Conservation (phyloP, 2,329 filamentous ascomycete species). For the Penicillium thymicola region DNA sequence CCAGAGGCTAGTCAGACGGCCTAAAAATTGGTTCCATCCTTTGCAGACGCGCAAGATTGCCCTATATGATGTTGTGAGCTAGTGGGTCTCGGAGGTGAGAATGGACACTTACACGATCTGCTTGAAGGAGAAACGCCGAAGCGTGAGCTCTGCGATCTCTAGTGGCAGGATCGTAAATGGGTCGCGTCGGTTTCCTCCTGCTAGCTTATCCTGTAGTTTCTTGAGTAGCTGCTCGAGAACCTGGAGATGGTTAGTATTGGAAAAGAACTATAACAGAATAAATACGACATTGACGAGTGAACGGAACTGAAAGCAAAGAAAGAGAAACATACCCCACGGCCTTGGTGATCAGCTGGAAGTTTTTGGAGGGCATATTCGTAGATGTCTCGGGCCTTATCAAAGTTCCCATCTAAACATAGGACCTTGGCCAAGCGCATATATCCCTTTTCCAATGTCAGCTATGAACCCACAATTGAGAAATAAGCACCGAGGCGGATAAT, state of each 20-base stretch:
- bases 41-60: constrained; percentile 54
- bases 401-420: constrained; percentile 46
- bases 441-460: neutral
- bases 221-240: constrained; percentile 38
- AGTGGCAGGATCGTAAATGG: constrained; percentile 54
- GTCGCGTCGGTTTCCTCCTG: constrained; percentile 41
- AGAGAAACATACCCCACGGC: constrained; percentile 22
- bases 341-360: constrained; percentile 40
- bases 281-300: neutral
- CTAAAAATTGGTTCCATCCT: constrained; percentile 53
- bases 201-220: constrained; percentile 48
- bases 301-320: neutral
- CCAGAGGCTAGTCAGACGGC: constrained; percentile 49
- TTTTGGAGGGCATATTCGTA: constrained; percentile 56
- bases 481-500: neutral
- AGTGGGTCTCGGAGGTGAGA: neutral
- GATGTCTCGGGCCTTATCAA: constrained; percentile 51
- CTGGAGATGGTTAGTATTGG: neutral
- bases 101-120: constrained; percentile 44
- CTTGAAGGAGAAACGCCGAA: constrained; percentile 53
- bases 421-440: constrained; percentile 15
- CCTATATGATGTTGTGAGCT: constrained; percentile 25
- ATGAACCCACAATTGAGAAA: neutral
- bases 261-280: neutral
- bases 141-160: constrained; percentile 52